Percentiles rank a stretch among this genome's conserved stretches.
phyloP scores from a whole-genome alignment of 768 basidiomycete genomes.

The Kwoniella sp. region DNA sequence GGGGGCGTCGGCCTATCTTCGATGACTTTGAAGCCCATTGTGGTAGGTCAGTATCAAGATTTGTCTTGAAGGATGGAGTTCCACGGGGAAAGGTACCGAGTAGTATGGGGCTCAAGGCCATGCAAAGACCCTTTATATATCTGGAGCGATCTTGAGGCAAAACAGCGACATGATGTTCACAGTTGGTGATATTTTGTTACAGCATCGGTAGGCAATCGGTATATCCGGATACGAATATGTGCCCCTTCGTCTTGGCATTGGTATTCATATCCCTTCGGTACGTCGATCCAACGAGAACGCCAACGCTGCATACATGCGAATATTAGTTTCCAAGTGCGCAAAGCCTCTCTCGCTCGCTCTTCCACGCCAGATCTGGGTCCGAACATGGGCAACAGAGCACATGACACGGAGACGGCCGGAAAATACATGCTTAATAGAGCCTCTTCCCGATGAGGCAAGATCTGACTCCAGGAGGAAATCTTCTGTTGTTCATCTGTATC shows the following conservation, averaged over 20 bases:
- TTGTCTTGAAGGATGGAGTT: background rate
- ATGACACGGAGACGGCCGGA: background rate
- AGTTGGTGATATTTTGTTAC: background rate
- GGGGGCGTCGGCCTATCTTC: constrained; percentile 36
- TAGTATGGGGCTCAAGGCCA: background rate
- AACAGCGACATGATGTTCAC: background rate
- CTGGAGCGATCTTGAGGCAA: background rate
- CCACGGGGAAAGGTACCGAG: background rate
- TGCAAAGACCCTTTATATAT: background rate
- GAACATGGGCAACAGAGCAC: background rate
- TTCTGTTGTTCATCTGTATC: too few species aligned
- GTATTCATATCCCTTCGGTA: background rate
- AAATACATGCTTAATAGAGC: background rate
- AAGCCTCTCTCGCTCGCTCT: too few species aligned
- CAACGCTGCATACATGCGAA: too few species aligned
- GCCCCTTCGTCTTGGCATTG: background rate
- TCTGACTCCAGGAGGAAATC: background rate
- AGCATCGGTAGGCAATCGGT: constrained; percentile 4
- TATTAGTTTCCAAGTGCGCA: too few species aligned
- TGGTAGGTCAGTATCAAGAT: background rate
- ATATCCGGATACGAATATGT: background rate
- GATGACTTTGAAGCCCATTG: constrained; percentile 32
- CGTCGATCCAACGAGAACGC: background rate
- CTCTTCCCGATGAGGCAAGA: background rate
- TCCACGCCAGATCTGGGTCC: too few species aligned